Evolutionary conservation across 2,329 filamentous ascomycete genomes (phyloP).

Genomic region (Penicillium sp.): DNA sequence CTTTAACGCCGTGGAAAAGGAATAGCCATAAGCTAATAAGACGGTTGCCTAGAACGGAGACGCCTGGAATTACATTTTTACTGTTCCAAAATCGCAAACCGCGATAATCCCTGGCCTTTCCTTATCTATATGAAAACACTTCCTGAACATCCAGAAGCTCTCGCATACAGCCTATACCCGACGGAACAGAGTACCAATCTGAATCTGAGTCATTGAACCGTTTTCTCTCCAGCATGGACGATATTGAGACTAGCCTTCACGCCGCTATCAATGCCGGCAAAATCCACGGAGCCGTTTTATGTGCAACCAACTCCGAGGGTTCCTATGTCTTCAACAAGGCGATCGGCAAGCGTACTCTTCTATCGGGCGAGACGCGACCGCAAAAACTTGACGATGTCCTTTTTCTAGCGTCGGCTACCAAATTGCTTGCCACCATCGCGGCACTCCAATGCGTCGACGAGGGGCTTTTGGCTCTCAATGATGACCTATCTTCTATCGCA

Average conservation of each 20-base stretch:
- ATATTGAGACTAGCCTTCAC: conserved; percentile 42
- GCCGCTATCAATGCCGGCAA: conserved; percentile 46
- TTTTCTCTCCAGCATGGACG: neutral
- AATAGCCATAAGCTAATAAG: too few relatives aligned
- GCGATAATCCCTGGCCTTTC: too few relatives aligned
- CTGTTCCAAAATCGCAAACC: too few relatives aligned
- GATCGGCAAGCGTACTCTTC: conserved; percentile 43
- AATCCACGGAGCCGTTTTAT: conserved; percentile 48
- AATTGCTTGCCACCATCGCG: conserved; percentile 54
- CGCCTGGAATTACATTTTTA: too few relatives aligned
- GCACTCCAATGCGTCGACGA: conserved; percentile 58
- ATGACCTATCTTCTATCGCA: conserved; percentile 46
- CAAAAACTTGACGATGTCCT: conserved; percentile 31
- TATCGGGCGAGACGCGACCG: conserved; percentile 42
- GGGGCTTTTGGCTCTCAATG: conserved; percentile 49
- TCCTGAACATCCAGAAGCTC: too few relatives aligned
- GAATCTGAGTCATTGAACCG: too few relatives aligned
- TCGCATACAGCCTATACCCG: too few relatives aligned
- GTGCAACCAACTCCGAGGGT: conserved; percentile 41
- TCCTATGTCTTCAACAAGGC: conserved; percentile 43
- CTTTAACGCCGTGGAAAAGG: too few relatives aligned
- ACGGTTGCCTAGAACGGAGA: too few relatives aligned
- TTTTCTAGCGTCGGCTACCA: conserved; percentile 34
- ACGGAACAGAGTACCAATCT: too few relatives aligned
- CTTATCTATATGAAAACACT: too few relatives aligned